Evolutionary conservation across 2,329 filamentous ascomycete species (phyloP), one percentile per base, ranked within the genome.

Genomic region (Fusarium sp.): DNA sequence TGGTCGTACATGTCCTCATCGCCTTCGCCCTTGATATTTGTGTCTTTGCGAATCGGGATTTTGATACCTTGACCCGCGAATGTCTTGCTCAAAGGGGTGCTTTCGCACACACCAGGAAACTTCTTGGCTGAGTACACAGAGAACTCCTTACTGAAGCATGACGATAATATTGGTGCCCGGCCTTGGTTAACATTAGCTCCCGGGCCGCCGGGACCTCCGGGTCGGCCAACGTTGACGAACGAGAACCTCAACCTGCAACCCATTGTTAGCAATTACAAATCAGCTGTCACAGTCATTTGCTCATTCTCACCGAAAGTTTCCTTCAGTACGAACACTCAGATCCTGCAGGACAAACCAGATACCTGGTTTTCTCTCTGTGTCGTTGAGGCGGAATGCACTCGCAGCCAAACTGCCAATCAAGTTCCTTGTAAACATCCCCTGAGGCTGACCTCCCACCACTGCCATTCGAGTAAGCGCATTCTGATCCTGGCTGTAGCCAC

Each of bases 301-400:
- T 48, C 39, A 15, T 32, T 61, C 79, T 74, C 85, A 96, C 93
- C 95, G 87, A 79, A 98, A 99, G 62, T 84, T 87, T 13, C 96
- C 96, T 78, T 98, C 96, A 0, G 94, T 97, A 45, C 96, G 88
- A 32, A 99, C 95, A 73, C 94, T 97, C 43, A 99, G 83, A 80
- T 99, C 96, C 78, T 97, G 95, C 53, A 98, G 83, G 45, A 99
- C 92, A 74, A 99, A 99, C 95, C 95, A 99, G 68, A 97, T 94
- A 3, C 95, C 95, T 50, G 92, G 89, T 77, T 93, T 92, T 68
- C 93, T 90, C 17, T 92, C 83, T 1, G 89, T 87, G 71, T 98
- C 94, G 4, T 88, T 90, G 53, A 98, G 85, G 32, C 91, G 89
- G 75, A 94, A 95, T 3, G 95, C 95, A 74, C 94, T 97, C 32